Percentiles rank a stretch among this genome's conserved stretches.
Evolutionary conservation across 805 yeast species (phyloP).

Genomic region (Millerozyma miso): DNA sequence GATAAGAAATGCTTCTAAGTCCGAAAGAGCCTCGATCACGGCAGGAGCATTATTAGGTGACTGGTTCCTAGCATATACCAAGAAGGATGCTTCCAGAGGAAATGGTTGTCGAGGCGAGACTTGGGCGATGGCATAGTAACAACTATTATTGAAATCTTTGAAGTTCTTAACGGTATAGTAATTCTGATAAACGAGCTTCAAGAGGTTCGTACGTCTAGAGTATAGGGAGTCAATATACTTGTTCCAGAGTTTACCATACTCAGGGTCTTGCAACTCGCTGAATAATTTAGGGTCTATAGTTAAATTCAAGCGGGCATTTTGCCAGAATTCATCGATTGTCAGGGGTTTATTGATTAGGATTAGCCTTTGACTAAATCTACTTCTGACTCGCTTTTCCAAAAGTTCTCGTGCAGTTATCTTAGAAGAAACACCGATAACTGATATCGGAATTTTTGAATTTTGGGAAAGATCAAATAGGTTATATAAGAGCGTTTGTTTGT

Average conservation of each 20-base stretch:
- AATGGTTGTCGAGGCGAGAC: conserved; percentile 21
- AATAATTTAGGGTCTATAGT: conserved; percentile 16
- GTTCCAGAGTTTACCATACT: conserved; percentile 44
- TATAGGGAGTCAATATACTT: conserved; percentile 27
- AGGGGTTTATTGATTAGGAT: conserved; percentile 54
- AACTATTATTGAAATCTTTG: conserved; percentile 44
- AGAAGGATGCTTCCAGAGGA: conserved; percentile 21
- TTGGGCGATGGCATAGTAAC: conserved; percentile 36
- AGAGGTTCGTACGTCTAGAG: conserved; percentile 13
- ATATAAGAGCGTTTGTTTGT: conserved; percentile 79
- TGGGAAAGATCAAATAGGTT: conserved; percentile 87
- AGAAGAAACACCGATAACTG: conserved; percentile 77
- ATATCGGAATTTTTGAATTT: conserved; percentile 61
- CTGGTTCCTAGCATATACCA: conserved; percentile 17
- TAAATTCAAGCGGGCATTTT: conserved; percentile 41
- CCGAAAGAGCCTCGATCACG: conserved; percentile 46
- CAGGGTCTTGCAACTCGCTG: conserved; percentile 10
- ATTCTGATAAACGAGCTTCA: conserved; percentile 25
- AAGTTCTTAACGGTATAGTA: conserved; percentile 59
- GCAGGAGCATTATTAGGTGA: conserved; percentile 22
- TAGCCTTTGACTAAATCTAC: conserved; percentile 80
- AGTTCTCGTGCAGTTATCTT: conserved; percentile 73
- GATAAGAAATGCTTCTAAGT: conserved; percentile 65
- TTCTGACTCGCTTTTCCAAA: conserved; percentile 86
- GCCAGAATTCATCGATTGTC: conserved; percentile 47